These are phyloP conservation scores for Fusarium haematococcum DNA, from an alignment of 2,329 filamentous ascomycete genomes.

Conservation along the genomic window DNA sequence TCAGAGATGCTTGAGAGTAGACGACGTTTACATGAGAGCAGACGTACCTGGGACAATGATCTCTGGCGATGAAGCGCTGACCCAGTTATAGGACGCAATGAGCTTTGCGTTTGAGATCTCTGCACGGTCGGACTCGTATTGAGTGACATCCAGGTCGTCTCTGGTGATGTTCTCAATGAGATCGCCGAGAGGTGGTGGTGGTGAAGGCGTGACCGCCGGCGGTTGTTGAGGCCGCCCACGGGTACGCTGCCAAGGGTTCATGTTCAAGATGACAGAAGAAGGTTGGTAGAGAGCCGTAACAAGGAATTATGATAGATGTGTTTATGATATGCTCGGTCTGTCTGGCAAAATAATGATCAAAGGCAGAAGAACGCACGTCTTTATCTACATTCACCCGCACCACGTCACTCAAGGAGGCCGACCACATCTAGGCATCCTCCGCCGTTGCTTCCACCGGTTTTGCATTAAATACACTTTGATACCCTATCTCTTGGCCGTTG, in stretches of 20 bases:
- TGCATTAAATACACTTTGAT: slow-evolving; percentile 32
- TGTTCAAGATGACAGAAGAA: not conserved
- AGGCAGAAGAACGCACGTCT: not conserved
- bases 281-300: not conserved
- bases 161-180: slow-evolving; percentile 35
- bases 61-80: slow-evolving; percentile 53
- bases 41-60: slow-evolving; percentile 58
- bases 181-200: slow-evolving; percentile 37
- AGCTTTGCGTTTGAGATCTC: slow-evolving; percentile 53
- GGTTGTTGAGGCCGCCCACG: not conserved
- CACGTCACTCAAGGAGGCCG: not conserved
- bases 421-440: not conserved
- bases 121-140: not conserved
- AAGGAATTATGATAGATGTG: not conserved
- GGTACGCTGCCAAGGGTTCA: slow-evolving; percentile 7
- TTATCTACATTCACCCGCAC: not conserved
- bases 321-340: not conserved
- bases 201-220: not conserved
- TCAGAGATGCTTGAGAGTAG: not conserved
- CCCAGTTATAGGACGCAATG: slow-evolving; percentile 64
- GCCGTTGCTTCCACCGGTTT: not conserved
- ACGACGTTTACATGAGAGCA: not conserved
- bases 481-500: not conserved
- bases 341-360: not conserved
- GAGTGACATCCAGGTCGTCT: slow-evolving; percentile 7